phyloP scores from a whole-genome alignment of 2,329 filamentous ascomycete genomes.

The Didymella exigua region DNA sequence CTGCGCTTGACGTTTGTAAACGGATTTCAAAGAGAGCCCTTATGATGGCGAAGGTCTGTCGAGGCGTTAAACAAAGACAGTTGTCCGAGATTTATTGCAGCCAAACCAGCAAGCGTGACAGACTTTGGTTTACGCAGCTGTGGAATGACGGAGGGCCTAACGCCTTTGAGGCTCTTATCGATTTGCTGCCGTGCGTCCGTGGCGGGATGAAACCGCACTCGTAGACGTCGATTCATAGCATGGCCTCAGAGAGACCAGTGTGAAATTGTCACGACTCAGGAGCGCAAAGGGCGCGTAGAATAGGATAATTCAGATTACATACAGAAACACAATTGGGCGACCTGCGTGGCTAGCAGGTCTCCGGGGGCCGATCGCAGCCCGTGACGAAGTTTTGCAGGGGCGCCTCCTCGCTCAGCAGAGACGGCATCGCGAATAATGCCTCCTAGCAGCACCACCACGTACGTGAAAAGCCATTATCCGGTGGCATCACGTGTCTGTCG shows the following conservation, averaged over 20 bases:
- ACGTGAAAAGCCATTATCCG: constrained; percentile 20
- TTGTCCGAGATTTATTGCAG: neutral
- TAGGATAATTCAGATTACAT: constrained; percentile 22
- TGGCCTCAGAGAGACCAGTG: constrained; percentile 3
- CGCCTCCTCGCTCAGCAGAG: constrained; percentile 22
- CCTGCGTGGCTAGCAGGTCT: constrained; percentile 19
- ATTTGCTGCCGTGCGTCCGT: constrained; percentile 23
- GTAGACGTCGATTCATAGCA: constrained; percentile 14
- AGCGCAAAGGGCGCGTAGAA: constrained; percentile 23
- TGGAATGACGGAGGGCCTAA: constrained; percentile 15
- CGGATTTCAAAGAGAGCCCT: neutral
- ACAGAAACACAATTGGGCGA: constrained; percentile 27
- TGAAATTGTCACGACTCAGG: constrained; percentile 23
- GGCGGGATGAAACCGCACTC: constrained; percentile 21
- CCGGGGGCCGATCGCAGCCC: constrained; percentile 9
- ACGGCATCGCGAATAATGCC: constrained; percentile 13
- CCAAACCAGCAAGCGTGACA: constrained; percentile 10
- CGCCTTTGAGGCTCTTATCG: constrained; percentile 29
- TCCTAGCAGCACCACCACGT: constrained; percentile 4
- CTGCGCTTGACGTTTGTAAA: neutral
- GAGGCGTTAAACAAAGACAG: constrained; percentile 2
- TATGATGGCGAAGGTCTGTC: neutral
- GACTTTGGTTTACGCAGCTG: constrained; percentile 9
- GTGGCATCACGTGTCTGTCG: constrained; percentile 24
- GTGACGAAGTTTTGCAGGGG: constrained; percentile 19